Evolutionary conservation across 2,329 filamentous ascomycete genomes (phyloP).

Genomic region (Ophiostoma quercus): DNA sequence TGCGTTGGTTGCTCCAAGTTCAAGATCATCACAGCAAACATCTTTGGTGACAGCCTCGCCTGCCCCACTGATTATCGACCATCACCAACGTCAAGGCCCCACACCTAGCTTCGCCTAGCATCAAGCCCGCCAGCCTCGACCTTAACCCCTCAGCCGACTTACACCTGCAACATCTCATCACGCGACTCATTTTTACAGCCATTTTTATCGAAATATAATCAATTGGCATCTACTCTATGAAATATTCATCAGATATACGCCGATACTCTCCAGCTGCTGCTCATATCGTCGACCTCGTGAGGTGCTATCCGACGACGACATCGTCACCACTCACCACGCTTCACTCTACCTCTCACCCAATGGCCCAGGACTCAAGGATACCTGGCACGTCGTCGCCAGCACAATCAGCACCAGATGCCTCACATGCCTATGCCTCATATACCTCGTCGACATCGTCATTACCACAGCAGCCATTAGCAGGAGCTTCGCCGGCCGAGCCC

Average conservation of each 20-base stretch:
- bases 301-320: not conserved
- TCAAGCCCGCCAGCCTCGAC: not conserved
- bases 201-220: not conserved
- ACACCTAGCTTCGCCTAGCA: not conserved
- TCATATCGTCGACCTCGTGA: not conserved
- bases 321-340: not conserved
- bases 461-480: conserved; percentile 10
- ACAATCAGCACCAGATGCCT: not conserved
- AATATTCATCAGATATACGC: too few relatives aligned
- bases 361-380: conserved; percentile 16
- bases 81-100: not conserved
- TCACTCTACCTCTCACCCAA: not conserved
- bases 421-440: not conserved
- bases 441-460: conserved; percentile 1
- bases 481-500: not conserved
- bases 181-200: not conserved
- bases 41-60: conserved; percentile 2
- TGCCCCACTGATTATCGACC: not conserved
- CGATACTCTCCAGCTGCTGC: not conserved
- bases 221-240: not conserved
- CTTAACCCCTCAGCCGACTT: conserved; percentile 3
- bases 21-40: not conserved
- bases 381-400: conserved; percentile 17
- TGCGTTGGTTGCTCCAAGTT: not conserved
- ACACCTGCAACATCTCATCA: not conserved